phyloP scores from a whole-genome alignment of 768 basidiomycete genomes.

The Auriscalpium orientale region DNA sequence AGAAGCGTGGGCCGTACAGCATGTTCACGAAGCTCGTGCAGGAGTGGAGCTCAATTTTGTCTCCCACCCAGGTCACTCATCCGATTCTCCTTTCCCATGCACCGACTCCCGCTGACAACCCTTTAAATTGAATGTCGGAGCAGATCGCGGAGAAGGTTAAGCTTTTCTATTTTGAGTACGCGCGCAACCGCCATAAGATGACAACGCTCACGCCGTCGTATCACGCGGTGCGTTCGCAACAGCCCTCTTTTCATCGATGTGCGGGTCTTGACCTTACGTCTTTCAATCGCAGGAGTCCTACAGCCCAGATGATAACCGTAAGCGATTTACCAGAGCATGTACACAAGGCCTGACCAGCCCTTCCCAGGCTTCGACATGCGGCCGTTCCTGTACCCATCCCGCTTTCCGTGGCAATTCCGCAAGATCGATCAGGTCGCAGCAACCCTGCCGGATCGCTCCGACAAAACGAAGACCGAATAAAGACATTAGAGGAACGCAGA shows the following conservation, averaged over 20 bases:
- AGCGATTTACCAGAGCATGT: conserved; percentile 20
- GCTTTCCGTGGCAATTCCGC: conserved; percentile 95
- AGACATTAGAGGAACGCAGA: no score
- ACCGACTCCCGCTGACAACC: not conserved
- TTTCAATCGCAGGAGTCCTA: conserved; percentile 68
- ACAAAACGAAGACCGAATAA: conserved; percentile 13
- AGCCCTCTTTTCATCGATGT: not conserved
- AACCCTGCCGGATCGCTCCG: conserved; percentile 62
- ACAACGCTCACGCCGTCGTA: conserved; percentile 91
- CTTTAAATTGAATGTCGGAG: not conserved
- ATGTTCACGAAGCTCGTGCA: conserved; percentile 93
- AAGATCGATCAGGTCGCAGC: conserved; percentile 89
- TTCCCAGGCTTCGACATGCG: conserved; percentile 82
- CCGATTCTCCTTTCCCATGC: not conserved
- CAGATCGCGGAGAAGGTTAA: conserved; percentile 98
- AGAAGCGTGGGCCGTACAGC: conserved; percentile 96
- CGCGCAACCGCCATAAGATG: conserved; percentile 98
- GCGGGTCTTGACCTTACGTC: not conserved
- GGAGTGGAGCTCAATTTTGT: conserved; percentile 85
- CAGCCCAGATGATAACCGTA: conserved; percentile 94
- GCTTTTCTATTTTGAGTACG: conserved; percentile 93
- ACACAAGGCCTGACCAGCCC: conserved; percentile 8
- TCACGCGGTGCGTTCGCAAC: conserved; percentile 56
- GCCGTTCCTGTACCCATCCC: conserved; percentile 91
- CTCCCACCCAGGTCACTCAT: conserved; percentile 62